Evolutionary conservation across 306 rosid species (phyloP), one percentile per base, ranked within the genome.

Genomic region (Citrullus amarus): DNA sequence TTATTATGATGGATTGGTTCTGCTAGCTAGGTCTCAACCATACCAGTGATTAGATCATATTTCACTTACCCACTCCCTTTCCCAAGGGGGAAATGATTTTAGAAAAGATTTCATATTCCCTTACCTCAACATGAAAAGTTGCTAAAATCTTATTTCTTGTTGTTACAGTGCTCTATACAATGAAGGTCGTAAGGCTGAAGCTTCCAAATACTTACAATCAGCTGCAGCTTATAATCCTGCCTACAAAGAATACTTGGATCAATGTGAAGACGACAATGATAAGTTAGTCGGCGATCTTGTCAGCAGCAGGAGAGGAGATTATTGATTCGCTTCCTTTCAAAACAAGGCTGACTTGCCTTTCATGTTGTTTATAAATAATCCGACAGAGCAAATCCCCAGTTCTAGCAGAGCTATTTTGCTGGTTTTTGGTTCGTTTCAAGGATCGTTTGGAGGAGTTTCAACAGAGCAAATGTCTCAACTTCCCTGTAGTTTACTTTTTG

Each of bases 1-100:
- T 88, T 95, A 95, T 85, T 91, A 88, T 78, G 91, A 90, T 48
- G 94, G 89, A 71, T 86, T 95, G 85, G 60, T 95, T 68, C 73
- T 90, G 76, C 86, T 92, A 63, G 89, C 98, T 41, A 95, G 98
- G 98, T 89, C 80, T n/a, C 43, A 14, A 55, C 39, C 67, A 17
- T 74, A 75, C 56, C 12, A 70, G 56, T 22, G 15, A 44, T 44
- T 30, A 46, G 8, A 68, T 36, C 8, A 18, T 41, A 16, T 68
- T 68, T 68, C 75, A 68, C 18, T n/a, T 11, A 4, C 75, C 14
- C 13, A 48, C 44, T 11, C 44, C 7, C 5, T 34, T 15, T 62
- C 32, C 54, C 18, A 36, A 36, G 38, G 48, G 48, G 46, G 71
- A 17, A 63, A 32, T 13, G 41, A 61, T 59, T 59, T 22, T 10